Conservation (phyloP, 768 basidiomycete species). For the Amanita pseudoporphyria region DNA sequence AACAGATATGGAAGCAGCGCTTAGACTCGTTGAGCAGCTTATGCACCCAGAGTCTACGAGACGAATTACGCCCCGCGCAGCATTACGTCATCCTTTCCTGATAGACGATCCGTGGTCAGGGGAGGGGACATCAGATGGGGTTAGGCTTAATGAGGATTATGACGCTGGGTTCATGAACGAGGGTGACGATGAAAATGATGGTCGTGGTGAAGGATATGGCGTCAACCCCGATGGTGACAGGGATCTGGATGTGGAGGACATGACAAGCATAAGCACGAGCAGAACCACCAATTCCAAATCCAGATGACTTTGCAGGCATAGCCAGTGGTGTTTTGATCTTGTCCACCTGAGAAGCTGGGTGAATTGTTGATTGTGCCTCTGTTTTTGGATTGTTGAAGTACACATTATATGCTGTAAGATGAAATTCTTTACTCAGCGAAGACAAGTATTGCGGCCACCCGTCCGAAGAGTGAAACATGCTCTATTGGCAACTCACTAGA, state of each 20-base stretch:
- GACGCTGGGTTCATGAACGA: slow-evolving; percentile 4
- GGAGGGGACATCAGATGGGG: slow-evolving; percentile 4
- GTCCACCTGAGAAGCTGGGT: slow-evolving; percentile 29
- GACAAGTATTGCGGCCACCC: no score
- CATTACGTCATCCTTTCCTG: slow-evolving; percentile 76
- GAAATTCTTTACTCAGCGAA: no score
- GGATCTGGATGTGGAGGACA: background rate
- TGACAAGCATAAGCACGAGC: no score
- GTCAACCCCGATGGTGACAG: background rate
- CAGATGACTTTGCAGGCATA: no score
- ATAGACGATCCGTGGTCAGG: slow-evolving; percentile 6
- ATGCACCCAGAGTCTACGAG: slow-evolving; percentile 72
- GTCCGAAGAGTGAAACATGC: no score
- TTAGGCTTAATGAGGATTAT: slow-evolving; percentile 20
- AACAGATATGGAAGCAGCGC: slow-evolving; percentile 50
- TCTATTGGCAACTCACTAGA: no score
- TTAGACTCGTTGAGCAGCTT: slow-evolving; percentile 66
- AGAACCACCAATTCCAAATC: no score
- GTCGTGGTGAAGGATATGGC: background rate
- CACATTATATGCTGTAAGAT: no score
- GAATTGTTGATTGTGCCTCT: background rate
- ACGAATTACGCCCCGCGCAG: slow-evolving; percentile 67
- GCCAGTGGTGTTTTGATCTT: no score
- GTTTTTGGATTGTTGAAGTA: no score
- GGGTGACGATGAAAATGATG: background rate